Base-by-base conservation (phyloP, 108 stramenopile genomes). In the Mediolabrus comicus region DNA sequence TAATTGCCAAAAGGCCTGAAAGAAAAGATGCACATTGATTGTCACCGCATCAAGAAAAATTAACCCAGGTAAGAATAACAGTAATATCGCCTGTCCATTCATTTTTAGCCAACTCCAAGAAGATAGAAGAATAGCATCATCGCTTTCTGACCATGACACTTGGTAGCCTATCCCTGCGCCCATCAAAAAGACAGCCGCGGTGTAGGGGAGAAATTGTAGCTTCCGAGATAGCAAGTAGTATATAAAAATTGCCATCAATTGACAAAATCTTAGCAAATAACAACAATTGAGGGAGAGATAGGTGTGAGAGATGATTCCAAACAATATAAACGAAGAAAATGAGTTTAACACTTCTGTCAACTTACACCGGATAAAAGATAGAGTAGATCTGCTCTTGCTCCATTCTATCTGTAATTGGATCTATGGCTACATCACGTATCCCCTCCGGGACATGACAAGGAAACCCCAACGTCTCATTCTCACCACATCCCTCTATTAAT, bases 11-110 rank as follows among this genome's bases (percentile, higher is more conserved):
- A 92, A 49, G 9, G 72, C 38, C 14, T 65, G 65, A 0, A 54
- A 10, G 41, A 94, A 92, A 3, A 94, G 53, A 68, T 92, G 86
- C 3, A 83, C 73, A 75, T 96, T 86, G 29, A 93, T 70, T 6
- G 73, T 72, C 51, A 88, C 80, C 4, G 78, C 53, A 52, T 79
- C 78, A 3, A 62, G 52, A 56, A 67, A 79, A 22, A 79, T 17
- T n/a, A 79, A 59, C n/a, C 72, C 78, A 14, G 78, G 78, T 5
- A 79, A 46, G 41, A 79, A 79, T 2, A 79, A 35, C 31, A 79
- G 27, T 2, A 79, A 25, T 5, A 79, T 60, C 5, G 73, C 62
- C 30, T 73, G 41, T 5, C 69, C 66, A 24, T 79, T 66, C 33
- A 79, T 79, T 2, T 25, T 4, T 11, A 51, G 4, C 78, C 78